Percentiles rank a stretch among this genome's conserved stretches.
phyloP scores from a whole-genome alignment of 106 monocot species.

The Dendrobium catenatum region DNA sequence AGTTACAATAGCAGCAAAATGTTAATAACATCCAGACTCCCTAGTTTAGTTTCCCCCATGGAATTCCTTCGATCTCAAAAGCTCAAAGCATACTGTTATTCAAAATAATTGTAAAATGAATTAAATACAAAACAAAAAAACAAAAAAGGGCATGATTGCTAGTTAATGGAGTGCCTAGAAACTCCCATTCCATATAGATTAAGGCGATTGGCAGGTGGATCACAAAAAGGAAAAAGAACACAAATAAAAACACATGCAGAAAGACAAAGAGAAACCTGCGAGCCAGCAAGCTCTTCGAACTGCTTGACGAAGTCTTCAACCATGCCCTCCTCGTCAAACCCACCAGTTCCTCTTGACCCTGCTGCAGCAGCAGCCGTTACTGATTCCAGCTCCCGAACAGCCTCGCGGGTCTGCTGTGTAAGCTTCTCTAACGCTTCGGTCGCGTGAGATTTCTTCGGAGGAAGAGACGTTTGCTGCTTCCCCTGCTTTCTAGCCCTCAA shows the following conservation, averaged over 20 bases:
- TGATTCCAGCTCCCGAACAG: conserved; percentile 16
- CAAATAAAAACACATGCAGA: neutral
- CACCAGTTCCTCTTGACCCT: conserved; percentile 1
- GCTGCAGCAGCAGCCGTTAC: conserved; percentile 1
- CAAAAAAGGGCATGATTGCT: neutral
- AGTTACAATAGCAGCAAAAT: neutral
- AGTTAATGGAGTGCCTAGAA: neutral
- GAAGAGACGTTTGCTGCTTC: neutral
- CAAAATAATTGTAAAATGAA: neutral
- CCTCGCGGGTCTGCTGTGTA: conserved; percentile 20
- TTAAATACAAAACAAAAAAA: neutral
- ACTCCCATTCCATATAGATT: neutral
- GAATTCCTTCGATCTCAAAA: neutral
- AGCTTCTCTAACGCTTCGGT: conserved; percentile 18
- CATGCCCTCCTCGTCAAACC: conserved; percentile 21
- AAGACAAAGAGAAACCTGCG: conserved; percentile 9
- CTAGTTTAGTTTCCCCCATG: neutral
- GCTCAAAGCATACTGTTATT: neutral
- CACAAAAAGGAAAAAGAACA: neutral
- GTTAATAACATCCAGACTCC: neutral
- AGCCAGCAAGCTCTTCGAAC: conserved; percentile 23
- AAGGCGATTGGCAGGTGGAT: neutral
- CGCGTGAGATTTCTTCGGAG: conserved; percentile 5
- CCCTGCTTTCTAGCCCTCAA: conserved; percentile 5
- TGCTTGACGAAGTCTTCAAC: conserved; percentile 25